A percentile compares a stretch with the other conserved stretches of the same genome.
Conservation (phyloP, 768 basidiomycete genomes). For the Boletus reticuloceps region DNA sequence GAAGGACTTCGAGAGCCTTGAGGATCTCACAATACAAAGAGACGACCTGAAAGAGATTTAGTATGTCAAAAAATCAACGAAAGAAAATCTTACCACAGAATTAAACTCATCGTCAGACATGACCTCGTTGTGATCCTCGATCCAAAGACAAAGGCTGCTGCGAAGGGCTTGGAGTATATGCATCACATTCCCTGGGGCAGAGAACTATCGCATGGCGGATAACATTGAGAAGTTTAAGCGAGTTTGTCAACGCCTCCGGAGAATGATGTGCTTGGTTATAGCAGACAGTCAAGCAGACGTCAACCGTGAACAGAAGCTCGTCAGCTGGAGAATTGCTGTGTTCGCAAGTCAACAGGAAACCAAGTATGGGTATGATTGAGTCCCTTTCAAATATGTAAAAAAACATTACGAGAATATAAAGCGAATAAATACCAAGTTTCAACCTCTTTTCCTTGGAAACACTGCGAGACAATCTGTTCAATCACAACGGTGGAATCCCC, state of each 20-base stretch:
- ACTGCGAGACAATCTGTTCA: constrained; percentile 11
- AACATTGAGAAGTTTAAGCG: constrained; percentile 37
- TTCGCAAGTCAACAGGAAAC: constrained; percentile 12
- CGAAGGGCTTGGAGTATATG: constrained; percentile 37
- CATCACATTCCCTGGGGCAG: constrained; percentile 28
- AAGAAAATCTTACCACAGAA: constrained; percentile 39
- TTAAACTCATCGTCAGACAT: constrained; percentile 47
- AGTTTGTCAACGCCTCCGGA: constrained; percentile 25
- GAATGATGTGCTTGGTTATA: constrained; percentile 30
- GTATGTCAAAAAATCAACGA: not conserved
- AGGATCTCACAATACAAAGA: constrained; percentile 47
- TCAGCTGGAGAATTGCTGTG: constrained; percentile 10
- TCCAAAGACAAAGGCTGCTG: constrained; percentile 47
- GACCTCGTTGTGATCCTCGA: constrained; percentile 43
- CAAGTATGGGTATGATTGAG: constrained; percentile 17
- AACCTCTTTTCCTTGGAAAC: constrained; percentile 12
- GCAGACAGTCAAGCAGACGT: constrained; percentile 30
- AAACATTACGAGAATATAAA: not conserved
- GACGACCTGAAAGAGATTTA: constrained; percentile 22
- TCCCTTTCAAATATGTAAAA: constrained; percentile 20
- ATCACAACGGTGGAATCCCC: constrained; percentile 8
- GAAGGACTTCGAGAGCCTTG: constrained; percentile 34
- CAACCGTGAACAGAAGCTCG: constrained; percentile 28
- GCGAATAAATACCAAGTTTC: constrained; percentile 21
- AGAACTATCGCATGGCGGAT: constrained; percentile 35